phyloP scores from a whole-genome alignment of 768 basidiomycete species.

The Phallus indusiatus region DNA sequence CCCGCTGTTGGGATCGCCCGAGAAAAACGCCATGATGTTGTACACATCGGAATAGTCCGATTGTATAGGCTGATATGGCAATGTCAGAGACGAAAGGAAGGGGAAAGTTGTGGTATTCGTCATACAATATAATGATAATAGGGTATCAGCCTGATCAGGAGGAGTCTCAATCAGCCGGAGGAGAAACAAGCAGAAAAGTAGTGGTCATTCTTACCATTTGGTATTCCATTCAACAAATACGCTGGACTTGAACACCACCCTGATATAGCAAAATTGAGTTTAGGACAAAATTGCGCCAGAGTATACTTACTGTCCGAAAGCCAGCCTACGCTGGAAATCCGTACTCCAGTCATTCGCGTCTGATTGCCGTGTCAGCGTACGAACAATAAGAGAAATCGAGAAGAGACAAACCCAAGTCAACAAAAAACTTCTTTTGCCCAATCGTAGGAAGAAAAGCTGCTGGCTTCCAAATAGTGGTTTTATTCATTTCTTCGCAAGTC shows the following conservation, averaged over 20 bases:
- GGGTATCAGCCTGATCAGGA: slow-evolving; percentile 18
- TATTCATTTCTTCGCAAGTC: slow-evolving; percentile 36
- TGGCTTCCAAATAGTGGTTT: slow-evolving; percentile 9
- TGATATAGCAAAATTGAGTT: slow-evolving; percentile 21
- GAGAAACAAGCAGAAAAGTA: neutral
- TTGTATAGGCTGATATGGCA: slow-evolving; percentile 37
- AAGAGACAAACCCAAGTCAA: neutral
- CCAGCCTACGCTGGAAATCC: slow-evolving; percentile 2
- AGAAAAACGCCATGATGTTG: slow-evolving; percentile 66
- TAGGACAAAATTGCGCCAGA: slow-evolving; percentile 2
- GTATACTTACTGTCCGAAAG: neutral
- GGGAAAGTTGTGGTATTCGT: neutral
- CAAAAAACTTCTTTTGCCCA: neutral
- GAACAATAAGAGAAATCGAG: neutral
- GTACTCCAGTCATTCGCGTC: slow-evolving; percentile 27
- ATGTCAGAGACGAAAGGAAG: neutral
- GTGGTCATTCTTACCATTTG: slow-evolving; percentile 16
- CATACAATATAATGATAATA: slow-evolving; percentile 28
- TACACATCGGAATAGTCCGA: slow-evolving; percentile 58
- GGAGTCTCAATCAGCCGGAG: neutral
- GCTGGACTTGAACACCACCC: slow-evolving; percentile 56
- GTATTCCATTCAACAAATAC: slow-evolving; percentile 65
- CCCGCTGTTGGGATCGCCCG: slow-evolving; percentile 43
- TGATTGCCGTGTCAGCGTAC: slow-evolving; percentile 6
- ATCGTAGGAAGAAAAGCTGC: neutral